phyloP scores from a whole-genome alignment of 148 eudicot genomes.

The Vaccinium vitisidaea region DNA sequence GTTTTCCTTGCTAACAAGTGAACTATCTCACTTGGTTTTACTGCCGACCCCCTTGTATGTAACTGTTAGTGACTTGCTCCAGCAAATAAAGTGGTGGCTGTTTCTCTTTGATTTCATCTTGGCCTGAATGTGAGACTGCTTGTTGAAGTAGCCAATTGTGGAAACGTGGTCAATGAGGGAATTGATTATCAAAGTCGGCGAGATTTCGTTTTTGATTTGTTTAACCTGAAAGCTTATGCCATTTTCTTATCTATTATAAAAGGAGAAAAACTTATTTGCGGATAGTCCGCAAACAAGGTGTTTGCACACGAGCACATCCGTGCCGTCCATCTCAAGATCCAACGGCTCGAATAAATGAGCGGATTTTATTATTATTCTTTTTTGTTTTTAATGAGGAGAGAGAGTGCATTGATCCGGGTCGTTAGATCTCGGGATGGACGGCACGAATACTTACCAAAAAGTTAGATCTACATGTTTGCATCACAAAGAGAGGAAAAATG shows the following conservation, averaged over 20 bases:
- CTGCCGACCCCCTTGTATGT: not conserved
- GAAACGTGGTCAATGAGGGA: not conserved
- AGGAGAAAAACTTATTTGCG: no score
- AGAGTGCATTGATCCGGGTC: no score
- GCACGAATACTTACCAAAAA: no score
- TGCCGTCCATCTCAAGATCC: no score
- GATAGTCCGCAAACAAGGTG: no score
- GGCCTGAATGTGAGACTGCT: not conserved
- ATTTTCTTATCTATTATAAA: not conserved
- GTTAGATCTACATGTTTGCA: no score
- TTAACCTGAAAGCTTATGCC: not conserved
- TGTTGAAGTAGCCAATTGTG: not conserved
- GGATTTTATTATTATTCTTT: no score
- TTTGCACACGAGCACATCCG: no score
- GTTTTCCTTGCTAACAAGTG: not conserved
- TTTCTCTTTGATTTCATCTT: not conserved
- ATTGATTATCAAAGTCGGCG: not conserved
- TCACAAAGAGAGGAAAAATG: no score
- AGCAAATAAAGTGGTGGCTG: not conserved
- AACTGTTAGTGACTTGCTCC: not conserved
- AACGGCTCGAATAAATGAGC: no score
- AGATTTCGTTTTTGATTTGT: not conserved
- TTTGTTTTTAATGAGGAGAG: no score
- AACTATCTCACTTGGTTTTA: not conserved
- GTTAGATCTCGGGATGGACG: no score